Conservation (phyloP, 495 filamentous ascomycete species). For the Penicillium nucicola region DNA sequence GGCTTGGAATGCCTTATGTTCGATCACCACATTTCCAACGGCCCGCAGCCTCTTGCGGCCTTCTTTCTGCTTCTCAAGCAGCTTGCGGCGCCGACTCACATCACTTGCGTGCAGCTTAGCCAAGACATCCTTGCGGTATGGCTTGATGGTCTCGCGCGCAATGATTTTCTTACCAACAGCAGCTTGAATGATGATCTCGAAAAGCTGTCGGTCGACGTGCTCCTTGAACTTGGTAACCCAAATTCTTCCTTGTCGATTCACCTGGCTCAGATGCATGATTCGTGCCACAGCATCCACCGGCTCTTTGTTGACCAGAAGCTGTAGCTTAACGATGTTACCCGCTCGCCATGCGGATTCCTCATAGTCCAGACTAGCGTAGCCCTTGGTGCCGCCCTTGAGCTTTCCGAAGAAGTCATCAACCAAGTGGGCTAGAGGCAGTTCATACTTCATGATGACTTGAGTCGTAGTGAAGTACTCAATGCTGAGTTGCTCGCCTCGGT, state of each 20-base stretch:
- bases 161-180: constrained; percentile 79
- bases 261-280: constrained; percentile 79
- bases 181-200: constrained; percentile 94
- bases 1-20: constrained; percentile 88
- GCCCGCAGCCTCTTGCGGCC: constrained; percentile 79
- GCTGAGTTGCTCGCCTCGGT: constrained; percentile 80
- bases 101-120: constrained; percentile 93
- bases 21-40: constrained; percentile 79
- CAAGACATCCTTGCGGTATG: constrained; percentile 91
- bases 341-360: constrained; percentile 87
- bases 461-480: constrained; percentile 89
- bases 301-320: constrained; percentile 87
- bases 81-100: constrained; percentile 73
- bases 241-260: constrained; percentile 66
- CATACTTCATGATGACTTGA: constrained; percentile 94
- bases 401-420: constrained; percentile 98
- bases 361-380: constrained; percentile 85
- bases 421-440: constrained; percentile 78
- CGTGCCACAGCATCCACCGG: constrained; percentile 94
- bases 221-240: constrained; percentile 98
- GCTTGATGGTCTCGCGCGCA: constrained; percentile 92
- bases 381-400: constrained; percentile 83
- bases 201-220: constrained; percentile 93
- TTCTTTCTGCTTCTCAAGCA: constrained; percentile 96
- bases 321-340: constrained; percentile 82